Conservation (phyloP, 192 early-diverging fungal genomes). For the Gryganskiella cystojenkinii region DNA sequence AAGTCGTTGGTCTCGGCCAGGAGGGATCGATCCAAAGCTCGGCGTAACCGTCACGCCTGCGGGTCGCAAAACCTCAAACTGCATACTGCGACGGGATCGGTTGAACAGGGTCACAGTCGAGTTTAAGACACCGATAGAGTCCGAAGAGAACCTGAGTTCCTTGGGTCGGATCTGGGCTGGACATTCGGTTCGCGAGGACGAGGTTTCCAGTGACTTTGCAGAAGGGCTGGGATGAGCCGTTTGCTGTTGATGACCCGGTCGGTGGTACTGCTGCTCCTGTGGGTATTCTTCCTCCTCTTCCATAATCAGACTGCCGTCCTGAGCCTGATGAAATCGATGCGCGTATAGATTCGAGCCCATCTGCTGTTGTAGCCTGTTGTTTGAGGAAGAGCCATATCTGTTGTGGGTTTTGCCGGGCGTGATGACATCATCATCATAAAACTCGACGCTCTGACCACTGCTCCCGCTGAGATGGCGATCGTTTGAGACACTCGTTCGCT, state of each 20-base stretch:
- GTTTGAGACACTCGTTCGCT: not conserved
- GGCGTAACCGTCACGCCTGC: constrained; percentile 30
- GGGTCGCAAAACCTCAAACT: constrained; percentile 33
- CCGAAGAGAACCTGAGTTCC: constrained; percentile 19
- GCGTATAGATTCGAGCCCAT: constrained; percentile 20
- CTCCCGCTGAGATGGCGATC: constrained; percentile 31
- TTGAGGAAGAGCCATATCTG: constrained; percentile 2
- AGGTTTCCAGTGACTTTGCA: too few relatives aligned
- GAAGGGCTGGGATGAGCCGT: not conserved
- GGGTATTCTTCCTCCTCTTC: not conserved
- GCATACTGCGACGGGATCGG: constrained; percentile 28
- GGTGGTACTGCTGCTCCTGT: not conserved
- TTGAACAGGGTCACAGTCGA: constrained; percentile 32
- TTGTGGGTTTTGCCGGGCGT: not conserved
- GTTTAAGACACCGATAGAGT: constrained; percentile 18
- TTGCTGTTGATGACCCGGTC: constrained; percentile 2
- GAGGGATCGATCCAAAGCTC: constrained; percentile 24
- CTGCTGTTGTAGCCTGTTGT: constrained; percentile 13
- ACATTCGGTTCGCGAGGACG: constrained; percentile 5
- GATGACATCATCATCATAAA: constrained; percentile 16
- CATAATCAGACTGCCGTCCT: constrained; percentile 27
- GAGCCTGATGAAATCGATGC: constrained; percentile 33
- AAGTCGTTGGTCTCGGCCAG: constrained; percentile 33
- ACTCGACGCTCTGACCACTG: constrained; percentile 34
- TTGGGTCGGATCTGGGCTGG: constrained; percentile 42